phyloP scores from a whole-genome alignment of 108 stramenopile species.

The Nitzschia sp. region DNA sequence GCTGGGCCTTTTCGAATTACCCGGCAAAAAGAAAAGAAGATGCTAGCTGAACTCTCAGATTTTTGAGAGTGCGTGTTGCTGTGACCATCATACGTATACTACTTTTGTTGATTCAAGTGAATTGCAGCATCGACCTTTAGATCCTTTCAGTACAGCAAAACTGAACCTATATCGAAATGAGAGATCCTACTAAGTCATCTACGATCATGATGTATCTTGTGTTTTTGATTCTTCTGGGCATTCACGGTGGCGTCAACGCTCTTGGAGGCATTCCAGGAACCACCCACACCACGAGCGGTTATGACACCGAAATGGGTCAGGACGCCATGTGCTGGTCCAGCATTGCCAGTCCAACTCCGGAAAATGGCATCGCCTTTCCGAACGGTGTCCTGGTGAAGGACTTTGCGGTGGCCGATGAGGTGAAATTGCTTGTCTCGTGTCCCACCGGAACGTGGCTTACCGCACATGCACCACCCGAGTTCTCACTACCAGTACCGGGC shows the following conservation, averaged over 20 bases:
- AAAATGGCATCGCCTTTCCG: constrained; percentile 6
- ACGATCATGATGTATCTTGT: too few relatives aligned
- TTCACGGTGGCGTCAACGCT: neutral
- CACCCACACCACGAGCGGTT: constrained; percentile 23
- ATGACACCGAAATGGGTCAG: constrained; percentile 26
- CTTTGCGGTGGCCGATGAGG: neutral
- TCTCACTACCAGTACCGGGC: neutral
- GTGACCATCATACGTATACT: too few relatives aligned
- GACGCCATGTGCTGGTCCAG: constrained; percentile 36
- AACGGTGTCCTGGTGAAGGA: neutral
- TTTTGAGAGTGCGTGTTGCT: too few relatives aligned
- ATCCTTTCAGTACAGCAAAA: too few relatives aligned
- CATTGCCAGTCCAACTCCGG: neutral
- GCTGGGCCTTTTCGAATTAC: too few relatives aligned
- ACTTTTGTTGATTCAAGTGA: too few relatives aligned
- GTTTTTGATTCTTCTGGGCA: too few relatives aligned
- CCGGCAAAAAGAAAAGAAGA: too few relatives aligned
- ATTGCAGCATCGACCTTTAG: too few relatives aligned
- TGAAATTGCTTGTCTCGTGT: neutral
- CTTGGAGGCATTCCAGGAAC: constrained; percentile 21
- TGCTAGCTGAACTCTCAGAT: too few relatives aligned
- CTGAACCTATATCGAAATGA: too few relatives aligned
- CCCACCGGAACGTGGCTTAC: constrained; percentile 11
- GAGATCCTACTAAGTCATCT: too few relatives aligned
- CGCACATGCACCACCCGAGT: neutral